Percentiles rank a stretch among this genome's conserved stretches.
Evolutionary conservation across 2,329 filamentous ascomycete species (phyloP).

Genomic region (Scedosporium apiospermum): DNA sequence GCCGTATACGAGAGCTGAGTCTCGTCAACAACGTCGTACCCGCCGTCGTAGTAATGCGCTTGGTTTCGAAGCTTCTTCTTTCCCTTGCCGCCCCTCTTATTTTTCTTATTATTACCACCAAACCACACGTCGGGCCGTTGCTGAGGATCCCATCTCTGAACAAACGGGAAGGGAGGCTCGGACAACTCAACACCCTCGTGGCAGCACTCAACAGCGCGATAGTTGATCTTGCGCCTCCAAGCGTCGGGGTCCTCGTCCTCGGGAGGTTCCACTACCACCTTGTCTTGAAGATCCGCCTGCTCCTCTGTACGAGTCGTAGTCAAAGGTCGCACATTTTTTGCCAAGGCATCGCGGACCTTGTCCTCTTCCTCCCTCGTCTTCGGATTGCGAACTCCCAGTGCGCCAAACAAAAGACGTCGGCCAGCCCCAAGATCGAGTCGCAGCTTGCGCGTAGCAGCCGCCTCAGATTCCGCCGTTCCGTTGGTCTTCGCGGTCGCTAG

Average conservation of each 20-base stretch:
- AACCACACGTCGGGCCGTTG: conserved; percentile 35
- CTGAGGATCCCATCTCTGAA: conserved; percentile 79
- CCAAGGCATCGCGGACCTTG: conserved; percentile 48
- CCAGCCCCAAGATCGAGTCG: conserved; percentile 46
- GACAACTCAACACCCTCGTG: conserved; percentile 59
- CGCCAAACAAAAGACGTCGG: conserved; percentile 60
- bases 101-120: conserved; percentile 27
- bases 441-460: not conserved
- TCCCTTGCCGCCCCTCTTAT: conserved; percentile 32
- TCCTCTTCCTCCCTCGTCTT: conserved; percentile 61
- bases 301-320: conserved; percentile 12
- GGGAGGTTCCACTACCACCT: conserved; percentile 6
- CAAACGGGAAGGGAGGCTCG: conserved; percentile 80
- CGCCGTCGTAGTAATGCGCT: conserved; percentile 29
- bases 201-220: conserved; percentile 77
- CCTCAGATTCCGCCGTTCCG: not conserved
- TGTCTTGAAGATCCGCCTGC: not conserved
- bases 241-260: conserved; percentile 44
- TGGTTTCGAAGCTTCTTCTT: conserved; percentile 37
- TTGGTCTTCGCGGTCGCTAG: not conserved
- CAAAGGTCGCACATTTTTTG: conserved; percentile 39
- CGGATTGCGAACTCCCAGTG: conserved; percentile 59
- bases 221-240: conserved; percentile 66
- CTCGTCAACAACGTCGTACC: conserved; percentile 11
- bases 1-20: conserved; percentile 7